Evolutionary conservation across 2,329 filamentous ascomycete genomes (phyloP), one percentile per base, ranked within the genome.

Genomic region (Leptographium galeiforme): DNA sequence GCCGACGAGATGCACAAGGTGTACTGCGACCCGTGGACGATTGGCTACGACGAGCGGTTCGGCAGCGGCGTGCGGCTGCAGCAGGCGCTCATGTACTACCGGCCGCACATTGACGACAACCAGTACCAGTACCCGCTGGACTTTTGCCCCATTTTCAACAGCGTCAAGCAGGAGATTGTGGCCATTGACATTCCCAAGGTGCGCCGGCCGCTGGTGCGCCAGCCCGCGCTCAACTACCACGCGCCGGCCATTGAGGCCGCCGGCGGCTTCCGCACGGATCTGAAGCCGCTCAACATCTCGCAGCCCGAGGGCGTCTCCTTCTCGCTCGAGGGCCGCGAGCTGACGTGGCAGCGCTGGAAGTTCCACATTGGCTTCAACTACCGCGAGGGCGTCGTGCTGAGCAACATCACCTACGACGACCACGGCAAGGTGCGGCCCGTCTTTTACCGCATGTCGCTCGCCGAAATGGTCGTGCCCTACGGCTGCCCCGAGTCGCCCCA

Each of bases 351-450:
- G 67, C 95, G 94, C 64, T 96, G 89, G 86, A 91, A 80, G 62
- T 80, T 95, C 59, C 90, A 95, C 66, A 80, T 96, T 55, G 90
- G 90, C 30, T 96, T 95, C 78, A 95, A 95, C 74, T 93, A 95
- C 71, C 80, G 87, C 32, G 90, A 96, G 69, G 90, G 90, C 25
- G 85, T 95, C 60, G 86, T 95, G 2, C 74, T 96, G 8, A 93
- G 87, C 68, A 89, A 95, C 70, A 89, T 95, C 64, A 87, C 83
- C 4, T 95, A 85, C 70, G 90, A 89, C 61, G 90, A 96, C 69
- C 87, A 88, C 67, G 83, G 87, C 47, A 84, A 72, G 45, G 74
- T 84, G 38, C 77, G 90, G 36, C 85, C 87, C 1, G 75, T 94
- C 39, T 95, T 96, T 70, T 95, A 93, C 76, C 80, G 90, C 48